Base-by-base conservation (phyloP, 176 grass and related monocot species). In the Phoenix dactylifera region DNA sequence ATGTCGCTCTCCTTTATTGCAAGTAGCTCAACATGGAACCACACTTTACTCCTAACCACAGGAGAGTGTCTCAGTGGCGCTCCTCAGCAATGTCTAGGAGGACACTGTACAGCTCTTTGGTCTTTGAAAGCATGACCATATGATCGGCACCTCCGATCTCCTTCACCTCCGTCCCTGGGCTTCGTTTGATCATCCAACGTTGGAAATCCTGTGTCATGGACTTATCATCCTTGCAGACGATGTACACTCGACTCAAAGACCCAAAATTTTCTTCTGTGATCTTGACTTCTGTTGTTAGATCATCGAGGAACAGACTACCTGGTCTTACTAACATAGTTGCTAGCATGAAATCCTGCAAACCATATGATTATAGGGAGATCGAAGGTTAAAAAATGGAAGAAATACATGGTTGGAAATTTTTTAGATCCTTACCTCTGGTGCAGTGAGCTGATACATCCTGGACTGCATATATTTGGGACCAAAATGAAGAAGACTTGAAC, bases 71-170 rank as follows among this genome's bases (percentile, higher is more conserved):
- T 44, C 55, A 57, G 2, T 24, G 39, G 7, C 55, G 23, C 51
- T 63, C 69, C 15, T 14, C 2, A 35, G 59, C 67, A 0, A 83
- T 55, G 15, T 58, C 66, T 10, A 79, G 30, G 16, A 86, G 68
- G 10, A 70, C 50, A 54, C 26, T 58, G 14, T 51, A 79, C 0
- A 90, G 75, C 18, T 86, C 60, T 23, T 18, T 29, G 5, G 82
- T 78, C 10, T 70, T 75, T 10, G 75, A 86, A 49, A 75, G 24
- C 82, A 90, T 90, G 30, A 51, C 68, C 72, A 76, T 79, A 16
- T 90, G 87, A 59, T 86, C 87, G 0, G 75, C 82, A 6, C 74
- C 75, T 48, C 70, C 58, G 26, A 76, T 70, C 68, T 82, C 79
- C 65, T 76, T 70, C 22, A 63, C 72, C 50, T 82, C 72, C 0